Percentiles rank a stretch among this genome's conserved stretches.
Conservation (phyloP, 2,329 filamentous ascomycete species). For the Ustilaginoidea virens region DNA sequence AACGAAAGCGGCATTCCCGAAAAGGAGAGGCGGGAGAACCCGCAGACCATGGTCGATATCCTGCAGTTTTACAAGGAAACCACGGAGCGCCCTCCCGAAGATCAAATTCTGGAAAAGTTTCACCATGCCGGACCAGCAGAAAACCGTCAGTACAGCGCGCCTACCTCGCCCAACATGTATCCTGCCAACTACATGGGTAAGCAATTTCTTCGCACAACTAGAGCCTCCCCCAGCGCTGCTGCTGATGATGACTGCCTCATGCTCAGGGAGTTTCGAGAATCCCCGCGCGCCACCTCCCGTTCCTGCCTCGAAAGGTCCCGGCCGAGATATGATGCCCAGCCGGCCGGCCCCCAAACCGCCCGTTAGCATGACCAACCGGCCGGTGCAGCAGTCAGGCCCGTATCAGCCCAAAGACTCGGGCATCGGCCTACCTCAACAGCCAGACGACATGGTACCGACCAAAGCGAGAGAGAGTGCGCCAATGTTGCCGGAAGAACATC, state of each 20-base stretch:
- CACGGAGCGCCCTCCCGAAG: conserved; percentile 62
- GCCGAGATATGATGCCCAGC: conserved; percentile 52
- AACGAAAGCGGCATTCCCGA: conserved; percentile 93
- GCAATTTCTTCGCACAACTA: conserved; percentile 43
- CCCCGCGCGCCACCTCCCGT: conserved; percentile 85
- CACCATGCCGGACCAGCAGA: conserved; percentile 60
- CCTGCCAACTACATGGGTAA: conserved; percentile 40
- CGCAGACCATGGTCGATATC: conserved; percentile 89
- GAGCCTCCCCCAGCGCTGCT: background rate
- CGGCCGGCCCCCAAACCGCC: conserved; percentile 84
- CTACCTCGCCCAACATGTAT: conserved; percentile 36
- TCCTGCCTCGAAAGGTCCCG: conserved; percentile 37
- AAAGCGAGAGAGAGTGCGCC: conserved; percentile 38
- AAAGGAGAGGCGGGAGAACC: conserved; percentile 89
- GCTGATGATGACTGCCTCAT: background rate
- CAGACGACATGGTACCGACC: conserved; percentile 35
- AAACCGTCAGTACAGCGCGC: conserved; percentile 26
- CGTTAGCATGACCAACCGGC: conserved; percentile 40
- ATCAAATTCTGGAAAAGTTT: conserved; percentile 91
- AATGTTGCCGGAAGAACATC: conserved; percentile 51
- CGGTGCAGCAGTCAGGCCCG: conserved; percentile 33
- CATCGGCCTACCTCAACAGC: conserved; percentile 42
- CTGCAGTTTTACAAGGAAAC: conserved; percentile 96
- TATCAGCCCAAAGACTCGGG: conserved; percentile 46
- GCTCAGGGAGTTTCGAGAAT: conserved; percentile 80